Conservation (phyloP, 768 basidiomycete species). For the Cystofilobasidium ferigula region DNA sequence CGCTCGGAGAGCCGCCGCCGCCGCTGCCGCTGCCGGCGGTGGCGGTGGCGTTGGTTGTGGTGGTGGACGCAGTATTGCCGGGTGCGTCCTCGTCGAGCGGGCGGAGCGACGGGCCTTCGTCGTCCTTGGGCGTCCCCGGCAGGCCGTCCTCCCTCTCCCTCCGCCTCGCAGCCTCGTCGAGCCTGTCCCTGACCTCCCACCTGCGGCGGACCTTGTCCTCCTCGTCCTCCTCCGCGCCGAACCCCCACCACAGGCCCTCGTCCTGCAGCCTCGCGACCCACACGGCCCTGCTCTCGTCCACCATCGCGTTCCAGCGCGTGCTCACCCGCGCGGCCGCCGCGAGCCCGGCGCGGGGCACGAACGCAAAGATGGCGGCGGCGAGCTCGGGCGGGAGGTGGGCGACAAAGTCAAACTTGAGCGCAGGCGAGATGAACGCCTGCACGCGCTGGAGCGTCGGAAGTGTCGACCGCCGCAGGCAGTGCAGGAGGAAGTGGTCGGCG, state of each 20-base stretch:
- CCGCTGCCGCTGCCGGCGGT: too few species aligned
- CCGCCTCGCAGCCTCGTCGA: constrained; percentile 23
- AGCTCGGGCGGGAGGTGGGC: constrained; percentile 84
- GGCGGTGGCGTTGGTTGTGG: too few species aligned
- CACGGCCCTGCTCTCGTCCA: constrained; percentile 77
- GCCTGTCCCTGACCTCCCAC: constrained; percentile 28
- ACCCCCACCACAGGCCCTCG: constrained; percentile 82
- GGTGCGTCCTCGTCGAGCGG: background rate
- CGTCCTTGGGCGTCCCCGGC: background rate
- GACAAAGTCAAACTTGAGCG: constrained; percentile 87
- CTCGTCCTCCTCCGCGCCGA: constrained; percentile 69
- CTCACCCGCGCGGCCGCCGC: constrained; percentile 81
- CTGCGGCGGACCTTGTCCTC: constrained; percentile 55
- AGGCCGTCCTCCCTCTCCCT: background rate
- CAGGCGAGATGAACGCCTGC: constrained; percentile 76
- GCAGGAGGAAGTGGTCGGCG: constrained; percentile 87
- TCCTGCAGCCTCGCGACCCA: constrained; percentile 78
- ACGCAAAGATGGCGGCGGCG: constrained; percentile 74
- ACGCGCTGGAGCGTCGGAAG: constrained; percentile 81
- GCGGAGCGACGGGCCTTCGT: too few species aligned
- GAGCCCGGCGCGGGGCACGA: constrained; percentile 68
- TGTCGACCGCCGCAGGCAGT: constrained; percentile 80
- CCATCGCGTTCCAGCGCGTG: constrained; percentile 76
- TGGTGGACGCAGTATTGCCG: background rate
- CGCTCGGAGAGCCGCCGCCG: background rate